Conservation (phyloP, 164 flowering plant genomes). For the Nymphaea colorata region DNA sequence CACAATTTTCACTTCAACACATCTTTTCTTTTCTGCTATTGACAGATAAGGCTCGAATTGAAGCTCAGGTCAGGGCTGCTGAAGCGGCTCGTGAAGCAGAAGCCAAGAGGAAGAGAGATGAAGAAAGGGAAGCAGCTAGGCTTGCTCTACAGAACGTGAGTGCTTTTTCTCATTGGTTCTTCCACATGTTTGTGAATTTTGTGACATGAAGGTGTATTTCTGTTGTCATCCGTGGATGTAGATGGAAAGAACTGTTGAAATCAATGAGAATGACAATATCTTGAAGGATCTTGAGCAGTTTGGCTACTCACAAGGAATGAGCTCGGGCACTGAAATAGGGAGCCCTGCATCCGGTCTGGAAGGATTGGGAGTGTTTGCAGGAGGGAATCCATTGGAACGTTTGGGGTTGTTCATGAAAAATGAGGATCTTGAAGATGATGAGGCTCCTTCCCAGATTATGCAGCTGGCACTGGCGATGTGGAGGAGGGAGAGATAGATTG, state of each 20-base stretch:
- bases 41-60: slow-evolving; percentile 55
- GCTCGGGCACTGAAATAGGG: not conserved
- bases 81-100: slow-evolving; percentile 40
- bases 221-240: slow-evolving; percentile 8
- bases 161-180: not conserved
- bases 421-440: slow-evolving; percentile 26
- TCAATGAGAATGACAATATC: slow-evolving; percentile 29
- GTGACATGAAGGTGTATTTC: not conserved
- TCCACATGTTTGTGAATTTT: not conserved
- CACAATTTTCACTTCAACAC: not conserved
- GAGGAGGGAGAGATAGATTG: slow-evolving; percentile 52
- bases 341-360: not conserved
- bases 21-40: not conserved
- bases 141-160: slow-evolving; percentile 50
- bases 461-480: slow-evolving; percentile 10
- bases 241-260: slow-evolving; percentile 63
- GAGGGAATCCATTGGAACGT: slow-evolving; percentile 14
- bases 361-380: not conserved
- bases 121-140: slow-evolving; percentile 75
- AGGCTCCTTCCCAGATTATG: slow-evolving; percentile 9
- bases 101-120: slow-evolving; percentile 34
- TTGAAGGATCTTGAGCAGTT: slow-evolving; percentile 45
- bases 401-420: slow-evolving; percentile 26
- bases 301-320: slow-evolving; percentile 3
- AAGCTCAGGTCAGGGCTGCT: slow-evolving; percentile 59